A percentile compares a stretch with the other conserved stretches of the same genome.
These are phyloP conservation scores for Diplodia sapinea DNA, from an alignment of 2,329 filamentous ascomycete species.

Conservation along the genomic window DNA sequence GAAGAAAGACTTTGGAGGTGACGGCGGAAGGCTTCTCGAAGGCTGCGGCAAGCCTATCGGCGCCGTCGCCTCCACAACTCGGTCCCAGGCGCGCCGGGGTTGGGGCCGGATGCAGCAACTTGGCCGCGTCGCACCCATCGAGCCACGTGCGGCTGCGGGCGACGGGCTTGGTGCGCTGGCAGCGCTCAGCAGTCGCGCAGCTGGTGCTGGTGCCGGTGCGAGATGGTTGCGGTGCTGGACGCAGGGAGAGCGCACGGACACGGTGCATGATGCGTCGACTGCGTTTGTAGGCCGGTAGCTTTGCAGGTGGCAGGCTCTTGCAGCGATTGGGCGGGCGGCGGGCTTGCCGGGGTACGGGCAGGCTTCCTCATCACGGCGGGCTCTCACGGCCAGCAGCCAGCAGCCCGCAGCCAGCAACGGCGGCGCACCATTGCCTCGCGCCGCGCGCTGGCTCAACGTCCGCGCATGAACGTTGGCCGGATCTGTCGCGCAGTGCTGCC, in stretches of 20 bases:
- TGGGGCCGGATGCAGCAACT: conserved; percentile 10
- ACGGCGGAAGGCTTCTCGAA: background rate
- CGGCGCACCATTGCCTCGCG: background rate
- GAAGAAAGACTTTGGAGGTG: background rate
- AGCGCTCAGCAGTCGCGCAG: background rate
- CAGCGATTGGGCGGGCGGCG: background rate
- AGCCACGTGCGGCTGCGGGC: conserved; percentile 20
- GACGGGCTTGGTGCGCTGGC: background rate
- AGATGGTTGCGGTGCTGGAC: background rate
- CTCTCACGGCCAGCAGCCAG: background rate
- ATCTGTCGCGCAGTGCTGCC: conserved; percentile 9
- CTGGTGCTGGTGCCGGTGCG: background rate
- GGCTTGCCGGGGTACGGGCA: background rate
- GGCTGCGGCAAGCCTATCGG: conserved; percentile 6
- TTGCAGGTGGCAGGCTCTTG: background rate
- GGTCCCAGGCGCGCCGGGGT: background rate
- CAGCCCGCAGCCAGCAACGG: background rate
- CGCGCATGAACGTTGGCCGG: conserved; percentile 18
- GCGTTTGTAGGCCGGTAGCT: background rate
- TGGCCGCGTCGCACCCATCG: background rate
- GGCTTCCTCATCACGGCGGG: background rate
- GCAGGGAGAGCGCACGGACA: conserved; percentile 4
- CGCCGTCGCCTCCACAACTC: conserved; percentile 15
- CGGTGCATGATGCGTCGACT: conserved; percentile 16
- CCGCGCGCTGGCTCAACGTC: conserved; percentile 19